Evolutionary conservation across 306 rosid species (phyloP).

Genomic region (Fagus sylvatica): DNA sequence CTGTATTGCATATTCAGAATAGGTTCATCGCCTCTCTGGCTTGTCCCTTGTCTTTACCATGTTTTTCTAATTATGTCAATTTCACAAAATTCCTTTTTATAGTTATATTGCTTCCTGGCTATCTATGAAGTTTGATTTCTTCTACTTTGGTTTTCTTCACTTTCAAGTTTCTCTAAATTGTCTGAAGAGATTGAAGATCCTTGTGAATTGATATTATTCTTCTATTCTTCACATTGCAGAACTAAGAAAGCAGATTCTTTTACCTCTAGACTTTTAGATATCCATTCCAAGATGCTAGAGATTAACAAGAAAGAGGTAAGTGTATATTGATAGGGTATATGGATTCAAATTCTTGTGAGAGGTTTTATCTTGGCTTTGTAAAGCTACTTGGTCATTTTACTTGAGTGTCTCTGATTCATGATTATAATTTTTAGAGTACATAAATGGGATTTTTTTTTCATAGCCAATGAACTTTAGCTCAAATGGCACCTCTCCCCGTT

Average conservation of each 20-base stretch:
- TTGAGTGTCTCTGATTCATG: neutral
- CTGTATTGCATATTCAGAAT: neutral
- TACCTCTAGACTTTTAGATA: conserved; percentile 79
- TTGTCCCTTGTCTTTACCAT: neutral
- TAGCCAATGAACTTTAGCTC: too few species aligned
- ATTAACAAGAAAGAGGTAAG: conserved; percentile 79
- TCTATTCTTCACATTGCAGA: conserved; percentile 52
- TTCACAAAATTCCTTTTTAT: neutral
- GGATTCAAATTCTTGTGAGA: neutral
- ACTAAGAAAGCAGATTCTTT: conserved; percentile 68
- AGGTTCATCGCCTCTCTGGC: conserved; percentile 5
- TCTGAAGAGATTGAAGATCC: neutral
- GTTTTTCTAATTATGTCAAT: neutral
- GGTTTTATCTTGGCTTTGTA: neutral
- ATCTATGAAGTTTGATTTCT: neutral
- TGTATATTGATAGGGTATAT: conserved; percentile 7
- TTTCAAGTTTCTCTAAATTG: neutral
- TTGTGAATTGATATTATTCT: conserved; percentile 17
- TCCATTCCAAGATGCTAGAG: conserved; percentile 81
- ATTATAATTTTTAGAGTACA: neutral
- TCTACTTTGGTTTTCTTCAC: neutral
- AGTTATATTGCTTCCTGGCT: neutral
- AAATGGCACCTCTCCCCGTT: too few species aligned
- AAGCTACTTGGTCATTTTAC: neutral
- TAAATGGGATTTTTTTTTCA: neutral